A percentile compares a stretch with the other conserved stretches of the same genome.
phyloP scores from a whole-genome alignment of 257 asterid species.

The Thymus quinquecostatus region DNA sequence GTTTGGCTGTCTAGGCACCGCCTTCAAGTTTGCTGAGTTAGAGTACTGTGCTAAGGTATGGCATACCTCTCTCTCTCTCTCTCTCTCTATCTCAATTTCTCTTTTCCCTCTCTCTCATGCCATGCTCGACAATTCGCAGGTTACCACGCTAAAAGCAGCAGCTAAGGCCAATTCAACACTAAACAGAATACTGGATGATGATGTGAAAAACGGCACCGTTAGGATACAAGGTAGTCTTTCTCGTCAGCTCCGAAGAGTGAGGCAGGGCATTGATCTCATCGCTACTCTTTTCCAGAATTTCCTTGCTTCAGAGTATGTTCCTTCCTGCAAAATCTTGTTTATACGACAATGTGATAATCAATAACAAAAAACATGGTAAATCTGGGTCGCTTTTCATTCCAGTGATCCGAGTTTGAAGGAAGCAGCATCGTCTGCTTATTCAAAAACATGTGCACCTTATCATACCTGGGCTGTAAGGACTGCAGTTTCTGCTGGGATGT shows the following conservation, averaged over 20 bases:
- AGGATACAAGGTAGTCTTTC: conserved; percentile 71
- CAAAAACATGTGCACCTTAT: conserved; percentile 76
- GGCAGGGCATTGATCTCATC: conserved; percentile 92
- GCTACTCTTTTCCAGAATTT: conserved; percentile 76
- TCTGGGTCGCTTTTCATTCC: conserved; percentile 3
- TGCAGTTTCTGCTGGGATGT: conserved; percentile 90
- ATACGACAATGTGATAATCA: not conserved
- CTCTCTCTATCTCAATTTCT: not conserved
- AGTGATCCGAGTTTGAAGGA: conserved; percentile 66
- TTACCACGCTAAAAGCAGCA: conserved; percentile 63
- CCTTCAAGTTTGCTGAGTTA: conserved; percentile 88
- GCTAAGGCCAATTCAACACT: conserved; percentile 49
- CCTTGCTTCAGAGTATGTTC: conserved; percentile 62
- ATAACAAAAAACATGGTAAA: not conserved
- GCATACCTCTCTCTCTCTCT: not conserved
- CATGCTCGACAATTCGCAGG: conserved; percentile 44
- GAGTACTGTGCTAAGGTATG: conserved; percentile 81
- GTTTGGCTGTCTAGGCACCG: conserved; percentile 78
- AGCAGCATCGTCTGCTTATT: conserved; percentile 76
- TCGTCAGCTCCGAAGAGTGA: conserved; percentile 76
- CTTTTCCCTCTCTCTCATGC: not conserved
- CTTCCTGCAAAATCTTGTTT: not conserved
- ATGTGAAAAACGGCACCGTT: conserved; percentile 54
- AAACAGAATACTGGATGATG: conserved; percentile 55
- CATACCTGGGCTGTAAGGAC: conserved; percentile 90